phyloP scores from a whole-genome alignment of 768 basidiomycete genomes.

The Coprinopsis cinerea region DNA sequence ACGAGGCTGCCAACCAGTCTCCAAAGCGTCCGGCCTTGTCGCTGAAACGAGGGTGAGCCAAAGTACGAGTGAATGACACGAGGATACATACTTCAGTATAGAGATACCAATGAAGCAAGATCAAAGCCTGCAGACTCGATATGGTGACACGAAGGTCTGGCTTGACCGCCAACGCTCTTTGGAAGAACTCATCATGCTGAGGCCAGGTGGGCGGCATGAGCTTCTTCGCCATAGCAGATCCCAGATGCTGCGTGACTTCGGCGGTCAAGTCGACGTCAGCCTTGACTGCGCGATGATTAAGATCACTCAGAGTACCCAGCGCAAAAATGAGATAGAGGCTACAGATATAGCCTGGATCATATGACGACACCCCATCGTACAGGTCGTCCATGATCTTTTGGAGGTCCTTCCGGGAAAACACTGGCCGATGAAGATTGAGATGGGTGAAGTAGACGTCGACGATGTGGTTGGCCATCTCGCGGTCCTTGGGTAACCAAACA shows the following conservation, averaged over 20 bases:
- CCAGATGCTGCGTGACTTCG: constrained; percentile 25
- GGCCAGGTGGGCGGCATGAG: constrained; percentile 71
- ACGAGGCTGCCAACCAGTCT: constrained; percentile 83
- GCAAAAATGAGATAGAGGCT: constrained; percentile 73
- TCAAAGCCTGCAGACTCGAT: constrained; percentile 77
- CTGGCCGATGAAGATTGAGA: constrained; percentile 77
- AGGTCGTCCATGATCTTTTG: constrained; percentile 56
- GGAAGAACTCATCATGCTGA: constrained; percentile 79
- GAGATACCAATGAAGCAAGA: constrained; percentile 83
- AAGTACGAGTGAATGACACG: background rate
- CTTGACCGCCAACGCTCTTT: constrained; percentile 70
- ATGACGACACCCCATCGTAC: constrained; percentile 49
- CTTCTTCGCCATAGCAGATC: constrained; percentile 44
- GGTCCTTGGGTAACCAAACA: constrained; percentile 75
- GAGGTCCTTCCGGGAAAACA: constrained; percentile 65
- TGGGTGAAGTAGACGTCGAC: constrained; percentile 68
- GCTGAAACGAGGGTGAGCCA: constrained; percentile 34
- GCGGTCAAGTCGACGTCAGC: constrained; percentile 36
- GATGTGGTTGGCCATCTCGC: constrained; percentile 54
- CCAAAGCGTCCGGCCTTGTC: constrained; percentile 87
- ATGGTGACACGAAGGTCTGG: constrained; percentile 80
- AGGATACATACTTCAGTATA: constrained; percentile 66
- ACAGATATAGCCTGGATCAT: constrained; percentile 77
- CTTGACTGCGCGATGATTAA: constrained; percentile 63
- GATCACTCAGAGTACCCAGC: constrained; percentile 75